phyloP scores from a whole-genome alignment of 108 stramenopile species.

The Nitzschia sp. region DNA sequence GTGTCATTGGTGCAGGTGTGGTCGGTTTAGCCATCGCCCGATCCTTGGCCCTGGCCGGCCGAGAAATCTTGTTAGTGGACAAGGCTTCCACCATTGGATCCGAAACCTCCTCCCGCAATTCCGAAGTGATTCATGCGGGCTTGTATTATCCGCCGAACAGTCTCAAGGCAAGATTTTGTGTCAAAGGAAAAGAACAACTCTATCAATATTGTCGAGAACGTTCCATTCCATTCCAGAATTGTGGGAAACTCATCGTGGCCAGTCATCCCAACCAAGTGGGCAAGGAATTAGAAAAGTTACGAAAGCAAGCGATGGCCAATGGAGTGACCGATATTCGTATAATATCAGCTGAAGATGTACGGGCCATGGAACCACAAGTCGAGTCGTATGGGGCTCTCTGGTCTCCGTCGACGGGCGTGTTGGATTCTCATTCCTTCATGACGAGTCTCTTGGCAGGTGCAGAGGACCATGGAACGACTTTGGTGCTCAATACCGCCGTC shows the following conservation, averaged over 20 bases:
- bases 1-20: constrained; percentile 83
- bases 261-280: constrained; percentile 47
- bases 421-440: constrained; percentile 77
- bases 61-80: constrained; percentile 80
- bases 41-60: constrained; percentile 53
- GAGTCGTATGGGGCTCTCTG: constrained; percentile 51
- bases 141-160: constrained; percentile 73
- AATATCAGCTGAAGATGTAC: constrained; percentile 58
- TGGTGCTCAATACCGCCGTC: constrained; percentile 59
- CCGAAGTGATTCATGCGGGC: constrained; percentile 89
- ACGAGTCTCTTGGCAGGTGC: constrained; percentile 69
- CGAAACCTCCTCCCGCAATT: constrained; percentile 81
- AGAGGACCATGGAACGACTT: constrained; percentile 63
- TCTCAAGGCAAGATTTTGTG: constrained; percentile 76
- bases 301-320: constrained; percentile 40
- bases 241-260: constrained; percentile 86
- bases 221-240: constrained; percentile 43
- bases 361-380: constrained; percentile 66
- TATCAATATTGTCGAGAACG: constrained; percentile 75
- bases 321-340: constrained; percentile 65
- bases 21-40: constrained; percentile 77
- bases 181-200: constrained; percentile 65
- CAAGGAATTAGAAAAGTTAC: constrained; percentile 9
- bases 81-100: constrained; percentile 48
- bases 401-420: constrained; percentile 82